phyloP scores from a whole-genome alignment of 2,329 filamentous ascomycete species.

The Fusarium clavum region DNA sequence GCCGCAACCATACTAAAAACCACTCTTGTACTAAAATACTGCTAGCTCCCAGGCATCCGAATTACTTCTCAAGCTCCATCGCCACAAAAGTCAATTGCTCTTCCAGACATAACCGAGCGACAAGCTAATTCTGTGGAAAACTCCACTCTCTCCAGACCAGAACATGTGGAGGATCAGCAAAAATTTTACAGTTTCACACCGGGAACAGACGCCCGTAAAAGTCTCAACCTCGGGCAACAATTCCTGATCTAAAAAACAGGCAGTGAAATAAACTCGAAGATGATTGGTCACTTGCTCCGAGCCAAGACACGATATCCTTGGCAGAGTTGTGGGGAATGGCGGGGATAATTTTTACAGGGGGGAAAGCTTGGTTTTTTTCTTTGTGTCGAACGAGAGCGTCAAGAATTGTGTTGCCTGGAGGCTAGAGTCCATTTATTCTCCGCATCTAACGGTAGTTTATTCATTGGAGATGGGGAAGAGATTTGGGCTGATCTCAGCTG shows the following conservation, averaged over 20 bases:
- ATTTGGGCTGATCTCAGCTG: neutral
- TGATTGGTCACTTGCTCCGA: neutral
- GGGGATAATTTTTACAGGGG: conserved; percentile 6
- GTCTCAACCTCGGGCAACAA: neutral
- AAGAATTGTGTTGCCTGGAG: conserved; percentile 27
- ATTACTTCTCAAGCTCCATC: neutral
- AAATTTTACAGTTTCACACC: neutral
- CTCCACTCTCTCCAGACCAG: neutral
- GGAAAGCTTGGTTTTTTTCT: conserved; percentile 19
- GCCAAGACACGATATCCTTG: conserved; percentile 22
- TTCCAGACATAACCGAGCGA: neutral
- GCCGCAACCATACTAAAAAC: neutral
- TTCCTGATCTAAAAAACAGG: conserved; percentile 30
- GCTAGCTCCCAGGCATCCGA: neutral
- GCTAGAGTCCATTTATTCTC: conserved; percentile 16
- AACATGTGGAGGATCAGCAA: neutral
- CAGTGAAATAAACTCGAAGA: conserved; percentile 21
- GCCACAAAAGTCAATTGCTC: neutral
- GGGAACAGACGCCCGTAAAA: neutral
- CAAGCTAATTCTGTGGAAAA: neutral
- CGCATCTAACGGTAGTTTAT: neutral
- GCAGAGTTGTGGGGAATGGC: conserved; percentile 17
- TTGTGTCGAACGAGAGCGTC: neutral
- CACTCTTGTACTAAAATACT: neutral
- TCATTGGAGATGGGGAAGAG: neutral